These are phyloP conservation scores for Saccharum spontaneum DNA, from an alignment of 176 grass and related monocot species.

Conservation along the genomic window DNA sequence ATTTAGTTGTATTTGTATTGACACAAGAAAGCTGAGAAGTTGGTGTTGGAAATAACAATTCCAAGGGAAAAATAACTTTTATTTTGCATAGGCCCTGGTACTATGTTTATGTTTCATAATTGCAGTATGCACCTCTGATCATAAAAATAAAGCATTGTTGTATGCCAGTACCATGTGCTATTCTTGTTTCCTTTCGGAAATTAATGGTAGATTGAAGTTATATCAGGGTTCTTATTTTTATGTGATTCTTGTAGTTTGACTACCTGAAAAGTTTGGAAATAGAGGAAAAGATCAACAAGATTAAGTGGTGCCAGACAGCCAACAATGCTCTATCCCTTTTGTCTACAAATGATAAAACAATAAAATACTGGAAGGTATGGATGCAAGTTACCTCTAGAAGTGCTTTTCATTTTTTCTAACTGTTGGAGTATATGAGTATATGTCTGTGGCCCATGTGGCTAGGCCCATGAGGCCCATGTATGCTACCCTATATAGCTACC, in stretches of 20 bases:
- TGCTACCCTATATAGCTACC: no score
- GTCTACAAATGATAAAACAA: conserved; percentile 94
- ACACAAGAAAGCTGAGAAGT: neutral
- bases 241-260: conserved; percentile 68
- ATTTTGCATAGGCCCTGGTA: neutral
- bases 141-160: conserved; percentile 10
- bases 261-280: conserved; percentile 99
- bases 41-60: neutral
- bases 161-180: neutral
- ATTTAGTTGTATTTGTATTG: neutral
- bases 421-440: no score
- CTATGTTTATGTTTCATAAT: neutral
- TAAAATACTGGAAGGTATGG: conserved; percentile 93
- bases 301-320: conserved; percentile 75
- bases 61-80: neutral
- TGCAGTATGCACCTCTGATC: neutral
- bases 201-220: conserved; percentile 28
- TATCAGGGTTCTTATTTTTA: conserved; percentile 19
- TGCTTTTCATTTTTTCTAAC: conserved; percentile 6
- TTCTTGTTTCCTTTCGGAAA: conserved; percentile 21
- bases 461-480: no score
- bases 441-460: no score
- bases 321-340: conserved; percentile 72
- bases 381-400: neutral
- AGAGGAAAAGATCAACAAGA: conserved; percentile 96